Evolutionary conservation across 805 yeast genomes (phyloP).

Genomic region (Candida qinlingensis): DNA sequence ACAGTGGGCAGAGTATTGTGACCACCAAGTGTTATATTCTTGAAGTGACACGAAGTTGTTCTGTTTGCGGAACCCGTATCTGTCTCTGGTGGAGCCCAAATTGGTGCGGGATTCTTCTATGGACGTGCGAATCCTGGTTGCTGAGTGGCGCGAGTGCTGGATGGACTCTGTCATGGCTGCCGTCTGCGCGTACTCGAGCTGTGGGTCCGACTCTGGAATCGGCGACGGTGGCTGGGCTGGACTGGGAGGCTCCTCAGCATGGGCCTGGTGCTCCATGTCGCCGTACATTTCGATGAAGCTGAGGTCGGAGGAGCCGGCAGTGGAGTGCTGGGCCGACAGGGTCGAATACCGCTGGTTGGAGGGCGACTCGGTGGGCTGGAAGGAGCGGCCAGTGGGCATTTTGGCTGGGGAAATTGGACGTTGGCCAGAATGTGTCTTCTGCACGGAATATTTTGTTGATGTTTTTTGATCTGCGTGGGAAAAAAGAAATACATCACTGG

Average conservation of each 20-base stretch:
- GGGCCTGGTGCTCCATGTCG: slow-evolving; percentile 10
- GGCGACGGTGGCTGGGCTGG: too few relatives aligned
- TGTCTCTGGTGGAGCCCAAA: slow-evolving; percentile 40
- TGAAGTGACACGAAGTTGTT: slow-evolving; percentile 45
- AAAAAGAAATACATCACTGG: neutral
- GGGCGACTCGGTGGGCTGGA: too few relatives aligned
- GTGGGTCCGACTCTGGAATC: neutral
- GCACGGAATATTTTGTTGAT: too few relatives aligned
- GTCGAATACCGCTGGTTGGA: neutral
- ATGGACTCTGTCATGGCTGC: neutral
- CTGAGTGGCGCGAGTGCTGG: neutral
- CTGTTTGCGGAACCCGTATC: slow-evolving; percentile 83
- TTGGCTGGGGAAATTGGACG: too few relatives aligned
- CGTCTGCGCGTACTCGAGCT: neutral
- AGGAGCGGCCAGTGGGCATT: too few relatives aligned
- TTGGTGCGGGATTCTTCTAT: slow-evolving; percentile 9
- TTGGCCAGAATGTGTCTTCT: too few relatives aligned
- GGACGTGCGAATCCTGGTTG: slow-evolving; percentile 11
- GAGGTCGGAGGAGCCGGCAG: slow-evolving; percentile 17
- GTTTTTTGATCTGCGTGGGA: too few relatives aligned
- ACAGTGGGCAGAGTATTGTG: slow-evolving; percentile 53
- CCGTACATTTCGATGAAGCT: slow-evolving; percentile 35
- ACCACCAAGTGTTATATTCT: slow-evolving; percentile 75
- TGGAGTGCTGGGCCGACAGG: neutral
- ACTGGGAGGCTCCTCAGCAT: too few relatives aligned